Conservation (phyloP, 1,139 yeast genomes). For the Keqinozyma sinolaborantium region DNA sequence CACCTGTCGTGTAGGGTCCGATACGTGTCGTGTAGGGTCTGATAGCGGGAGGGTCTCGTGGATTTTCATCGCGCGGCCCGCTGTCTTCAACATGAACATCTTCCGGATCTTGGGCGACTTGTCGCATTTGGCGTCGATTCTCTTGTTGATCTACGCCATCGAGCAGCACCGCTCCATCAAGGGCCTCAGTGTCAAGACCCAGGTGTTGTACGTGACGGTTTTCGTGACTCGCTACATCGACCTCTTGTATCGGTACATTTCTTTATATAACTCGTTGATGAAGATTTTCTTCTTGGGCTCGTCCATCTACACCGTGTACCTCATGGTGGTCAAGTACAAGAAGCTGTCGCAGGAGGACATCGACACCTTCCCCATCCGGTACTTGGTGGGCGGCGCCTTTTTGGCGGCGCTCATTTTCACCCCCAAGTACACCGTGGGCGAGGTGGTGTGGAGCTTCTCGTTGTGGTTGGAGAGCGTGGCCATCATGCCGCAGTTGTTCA, state of each 20-base stretch:
- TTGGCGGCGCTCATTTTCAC: constrained; percentile 65
- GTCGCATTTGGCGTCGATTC: constrained; percentile 77
- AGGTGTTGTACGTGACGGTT: constrained; percentile 72
- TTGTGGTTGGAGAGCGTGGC: constrained; percentile 90
- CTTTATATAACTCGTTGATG: constrained; percentile 76
- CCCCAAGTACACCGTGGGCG: constrained; percentile 57
- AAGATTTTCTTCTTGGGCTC: constrained; percentile 76
- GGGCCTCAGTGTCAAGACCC: constrained; percentile 90
- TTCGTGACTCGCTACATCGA: constrained; percentile 79
- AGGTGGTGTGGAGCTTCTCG: constrained; percentile 73
- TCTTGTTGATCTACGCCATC: constrained; percentile 72
- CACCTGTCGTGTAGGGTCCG: too few relatives aligned
- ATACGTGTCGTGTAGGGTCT: too few relatives aligned
- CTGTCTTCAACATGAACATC: constrained; percentile 34
- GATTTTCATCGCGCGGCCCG: not conserved
- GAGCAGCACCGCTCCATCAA: constrained; percentile 61
- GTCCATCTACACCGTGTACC: constrained; percentile 69
- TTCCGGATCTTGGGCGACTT: constrained; percentile 69
- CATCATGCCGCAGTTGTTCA: constrained; percentile 85
- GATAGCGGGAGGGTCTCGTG: too few relatives aligned
- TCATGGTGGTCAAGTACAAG: constrained; percentile 63
- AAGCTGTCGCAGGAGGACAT: constrained; percentile 47
- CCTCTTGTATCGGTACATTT: constrained; percentile 53
- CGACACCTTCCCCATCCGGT: constrained; percentile 77
- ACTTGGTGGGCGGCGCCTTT: constrained; percentile 62